Base-by-base conservation (phyloP, 164 flowering plant species). In the Protea cynaroides region DNA sequence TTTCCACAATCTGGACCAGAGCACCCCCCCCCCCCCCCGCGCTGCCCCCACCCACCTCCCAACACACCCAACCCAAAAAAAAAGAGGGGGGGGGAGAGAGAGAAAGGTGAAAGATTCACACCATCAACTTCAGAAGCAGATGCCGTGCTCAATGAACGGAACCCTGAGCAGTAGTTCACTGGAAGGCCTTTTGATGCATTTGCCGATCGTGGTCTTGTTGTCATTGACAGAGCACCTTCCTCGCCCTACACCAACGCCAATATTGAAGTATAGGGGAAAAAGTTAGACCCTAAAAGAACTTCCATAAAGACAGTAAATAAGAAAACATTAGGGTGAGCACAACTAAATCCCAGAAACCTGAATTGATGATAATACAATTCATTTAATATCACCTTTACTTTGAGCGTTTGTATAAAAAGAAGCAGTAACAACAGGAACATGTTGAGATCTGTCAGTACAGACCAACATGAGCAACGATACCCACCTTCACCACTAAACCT, bases 161-260 rank as follows among this genome's bases (percentile, higher is more conserved):
- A 95, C 9, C 99, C 99, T 18, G 98, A 87, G 73, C 98, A 95
- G 65, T 90, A 88, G 81, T 95, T 95, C 67, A 95, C 97, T 65
- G 98, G 98, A 68, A 86, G 77, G 60, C 98, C 97, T 79, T 88
- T 92, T 34, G 88, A 80, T 64, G 83, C 73, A 71, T 64, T 78
- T 68, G 63, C 72, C 43, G 93, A 79, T 58, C 89, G 76, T 61
- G 76, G 50, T 73, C 80, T 87, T 60, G 99, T 95, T 47, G 98
- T 90, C 98, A 95, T 88, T 56, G 99, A 92, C 59, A 95, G 87
- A 22, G 94, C 96, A 18, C 99, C 98, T 81, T 95, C 99, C 80
- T 95, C 99, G 56, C 98, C 99, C 99, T 95, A 71, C 71, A 79
- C 55, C 57, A 71, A 25, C 44, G n/a, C 5, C 53, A 29, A 3